Conservation (phyloP, 1,139 yeast species). For the Eremothecium sinecaudum region DNA sequence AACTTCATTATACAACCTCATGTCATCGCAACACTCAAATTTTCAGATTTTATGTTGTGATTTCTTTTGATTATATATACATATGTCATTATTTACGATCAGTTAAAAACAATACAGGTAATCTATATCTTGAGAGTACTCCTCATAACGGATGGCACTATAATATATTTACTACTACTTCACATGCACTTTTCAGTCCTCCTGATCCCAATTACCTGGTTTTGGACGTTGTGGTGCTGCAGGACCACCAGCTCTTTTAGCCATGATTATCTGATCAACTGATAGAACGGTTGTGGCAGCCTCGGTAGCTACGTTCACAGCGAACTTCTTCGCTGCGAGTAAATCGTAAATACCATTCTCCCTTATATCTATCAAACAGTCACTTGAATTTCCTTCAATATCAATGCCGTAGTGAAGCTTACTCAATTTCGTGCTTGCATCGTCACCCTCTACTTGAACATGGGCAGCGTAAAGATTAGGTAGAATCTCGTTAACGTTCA, state of each 20-base stretch:
- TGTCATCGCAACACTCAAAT: too few species aligned
- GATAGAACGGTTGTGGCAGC: slow-evolving; percentile 87
- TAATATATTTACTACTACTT: neutral
- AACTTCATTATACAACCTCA: too few species aligned
- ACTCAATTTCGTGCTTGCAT: slow-evolving; percentile 27
- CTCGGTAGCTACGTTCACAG: slow-evolving; percentile 88
- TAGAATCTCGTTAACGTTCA: slow-evolving; percentile 79
- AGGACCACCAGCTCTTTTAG: slow-evolving; percentile 94
- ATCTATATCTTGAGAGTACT: too few species aligned
- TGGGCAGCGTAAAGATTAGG: slow-evolving; percentile 87
- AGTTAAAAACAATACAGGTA: too few species aligned
- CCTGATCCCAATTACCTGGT: slow-evolving; percentile 98
- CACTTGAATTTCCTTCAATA: slow-evolving; percentile 53
- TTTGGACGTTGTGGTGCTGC: slow-evolving; percentile 74
- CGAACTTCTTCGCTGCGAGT: slow-evolving; percentile 70
- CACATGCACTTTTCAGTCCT: slow-evolving; percentile 40
- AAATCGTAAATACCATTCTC: slow-evolving; percentile 69
- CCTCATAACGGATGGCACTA: too few species aligned
- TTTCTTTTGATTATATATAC: too few species aligned
- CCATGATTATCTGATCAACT: slow-evolving; percentile 73
- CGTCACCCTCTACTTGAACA: slow-evolving; percentile 30
- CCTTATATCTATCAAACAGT: slow-evolving; percentile 64
- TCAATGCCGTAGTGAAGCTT: slow-evolving; percentile 56
- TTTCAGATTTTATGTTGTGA: too few species aligned
- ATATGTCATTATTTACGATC: too few species aligned